These are phyloP conservation scores for Areca catechu DNA, from an alignment of 176 grass and related monocot species.

Conservation along the genomic window DNA sequence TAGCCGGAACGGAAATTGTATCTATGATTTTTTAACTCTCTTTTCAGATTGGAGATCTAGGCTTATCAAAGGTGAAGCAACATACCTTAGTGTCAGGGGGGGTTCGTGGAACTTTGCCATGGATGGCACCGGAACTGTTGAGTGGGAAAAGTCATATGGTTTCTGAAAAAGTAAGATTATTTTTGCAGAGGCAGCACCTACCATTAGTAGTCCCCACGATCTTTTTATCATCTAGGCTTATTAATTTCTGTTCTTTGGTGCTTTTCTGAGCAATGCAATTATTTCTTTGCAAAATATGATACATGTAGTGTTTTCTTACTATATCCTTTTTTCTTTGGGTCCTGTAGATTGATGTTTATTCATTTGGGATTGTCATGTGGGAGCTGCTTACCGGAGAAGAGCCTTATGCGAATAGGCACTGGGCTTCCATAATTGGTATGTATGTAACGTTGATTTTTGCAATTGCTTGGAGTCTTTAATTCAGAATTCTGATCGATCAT, in stretches of 20 bases:
- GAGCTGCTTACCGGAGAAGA: conserved; percentile 94
- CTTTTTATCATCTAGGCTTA: too few species aligned
- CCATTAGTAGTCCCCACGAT: too few species aligned
- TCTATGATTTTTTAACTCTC: not conserved
- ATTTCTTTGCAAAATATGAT: not conserved
- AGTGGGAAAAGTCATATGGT: conserved; percentile 95
- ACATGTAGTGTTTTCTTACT: not conserved
- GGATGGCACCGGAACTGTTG: conserved; percentile 97
- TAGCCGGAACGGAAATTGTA: not conserved
- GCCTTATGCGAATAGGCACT: conserved; percentile 79
- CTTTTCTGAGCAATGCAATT: too few species aligned
- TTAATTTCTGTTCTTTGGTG: too few species aligned
- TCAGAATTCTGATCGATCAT: too few species aligned
- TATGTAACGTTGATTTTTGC: not conserved
- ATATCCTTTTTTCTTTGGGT: not conserved
- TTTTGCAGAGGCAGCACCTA: too few species aligned
- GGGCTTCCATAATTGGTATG: conserved; percentile 84
- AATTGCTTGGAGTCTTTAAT: too few species aligned
- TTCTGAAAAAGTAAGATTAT: conserved; percentile 74
- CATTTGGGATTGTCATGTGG: conserved; percentile 97
- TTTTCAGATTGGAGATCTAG: conserved; percentile 87
- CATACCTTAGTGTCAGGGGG: conserved; percentile 97
- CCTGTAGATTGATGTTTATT: conserved; percentile 87
- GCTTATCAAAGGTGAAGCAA: conserved; percentile 97
- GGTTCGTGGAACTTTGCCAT: conserved; percentile 95